Conservation (phyloP, 306 rosid species). For the Lupinus albus region DNA sequence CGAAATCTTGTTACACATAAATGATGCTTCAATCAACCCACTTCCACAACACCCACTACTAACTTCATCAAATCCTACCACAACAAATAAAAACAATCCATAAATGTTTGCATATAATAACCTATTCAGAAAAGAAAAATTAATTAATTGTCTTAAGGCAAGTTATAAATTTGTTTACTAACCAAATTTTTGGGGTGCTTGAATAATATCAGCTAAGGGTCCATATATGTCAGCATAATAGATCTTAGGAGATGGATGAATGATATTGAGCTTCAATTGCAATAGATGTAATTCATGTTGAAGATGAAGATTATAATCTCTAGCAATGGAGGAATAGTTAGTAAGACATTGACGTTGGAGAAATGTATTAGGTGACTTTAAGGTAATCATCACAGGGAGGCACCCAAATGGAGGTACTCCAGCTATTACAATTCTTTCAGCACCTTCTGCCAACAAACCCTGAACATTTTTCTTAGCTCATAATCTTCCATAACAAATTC, state of each 20-base stretch:
- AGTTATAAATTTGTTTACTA: neutral
- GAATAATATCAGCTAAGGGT: constrained; percentile 57
- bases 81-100: neutral
- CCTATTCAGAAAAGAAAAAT: neutral
- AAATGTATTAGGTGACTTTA: constrained; percentile 35
- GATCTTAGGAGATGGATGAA: constrained; percentile 37
- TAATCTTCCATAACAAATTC: neutral
- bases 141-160: neutral
- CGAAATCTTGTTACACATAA: constrained; percentile 56
- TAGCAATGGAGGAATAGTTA: constrained; percentile 48
- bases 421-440: constrained; percentile 47
- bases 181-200: constrained; percentile 47
- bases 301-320: constrained; percentile 60
- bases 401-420: constrained; percentile 85
- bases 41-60: constrained; percentile 70
- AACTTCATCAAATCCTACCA: constrained; percentile 57
- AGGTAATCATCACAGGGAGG: constrained; percentile 57
- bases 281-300: constrained; percentile 47
- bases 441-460: constrained; percentile 74
- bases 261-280: constrained; percentile 48
- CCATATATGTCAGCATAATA: constrained; percentile 58
- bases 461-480: neutral
- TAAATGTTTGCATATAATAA: neutral
- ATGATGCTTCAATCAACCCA: constrained; percentile 59
- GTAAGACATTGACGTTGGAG: constrained; percentile 54